Conservation (phyloP, 2,329 filamentous ascomycete genomes). For the Venturia oleaginea region DNA sequence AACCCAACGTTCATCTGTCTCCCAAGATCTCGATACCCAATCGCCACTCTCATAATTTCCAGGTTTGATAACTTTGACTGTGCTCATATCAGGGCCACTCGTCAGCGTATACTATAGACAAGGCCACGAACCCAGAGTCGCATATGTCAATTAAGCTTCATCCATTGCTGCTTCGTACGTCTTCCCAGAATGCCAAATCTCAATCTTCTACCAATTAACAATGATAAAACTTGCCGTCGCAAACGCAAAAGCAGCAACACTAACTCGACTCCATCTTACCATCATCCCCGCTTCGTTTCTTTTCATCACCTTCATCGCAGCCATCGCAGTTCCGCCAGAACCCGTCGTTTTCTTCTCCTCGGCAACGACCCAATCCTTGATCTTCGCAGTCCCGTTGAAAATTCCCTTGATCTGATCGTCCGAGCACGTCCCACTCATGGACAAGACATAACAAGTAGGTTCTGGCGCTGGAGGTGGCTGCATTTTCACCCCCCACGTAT, state of each 20-base stretch:
- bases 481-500: conserved; percentile 1
- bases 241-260: neutral
- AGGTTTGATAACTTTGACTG: too few species aligned
- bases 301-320: neutral
- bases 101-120: too few species aligned
- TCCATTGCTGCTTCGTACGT: neutral
- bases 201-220: neutral
- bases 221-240: neutral
- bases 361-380: conserved; percentile 38
- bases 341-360: neutral
- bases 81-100: too few species aligned
- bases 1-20: neutral
- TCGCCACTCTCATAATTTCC: neutral
- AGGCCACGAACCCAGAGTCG: neutral
- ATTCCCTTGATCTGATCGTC: conserved; percentile 35
- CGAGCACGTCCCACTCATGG: conserved; percentile 32
- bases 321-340: neutral
- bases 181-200: neutral
- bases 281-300: neutral
- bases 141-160: neutral
- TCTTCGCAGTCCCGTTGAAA: conserved; percentile 34
- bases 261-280: neutral
- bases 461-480: neutral
- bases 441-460: conserved; percentile 36
- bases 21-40: too few species aligned